phyloP scores from a whole-genome alignment of 441 rosid species.

The Jatropha multifida region DNA sequence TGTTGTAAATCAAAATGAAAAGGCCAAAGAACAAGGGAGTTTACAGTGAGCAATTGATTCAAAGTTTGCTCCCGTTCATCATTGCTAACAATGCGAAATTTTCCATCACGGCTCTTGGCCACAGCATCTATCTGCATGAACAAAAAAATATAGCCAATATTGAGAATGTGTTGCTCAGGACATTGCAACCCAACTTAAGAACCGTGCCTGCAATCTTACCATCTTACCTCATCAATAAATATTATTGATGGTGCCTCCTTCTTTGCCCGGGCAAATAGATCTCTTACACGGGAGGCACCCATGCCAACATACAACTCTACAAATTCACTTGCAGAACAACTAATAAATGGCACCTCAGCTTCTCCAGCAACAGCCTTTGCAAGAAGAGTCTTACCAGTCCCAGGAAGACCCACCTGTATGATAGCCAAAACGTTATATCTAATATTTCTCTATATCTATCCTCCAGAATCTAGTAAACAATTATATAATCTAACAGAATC shows the following conservation, averaged over 20 bases:
- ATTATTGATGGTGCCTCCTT: conserved; percentile 95
- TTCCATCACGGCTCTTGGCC: conserved; percentile 98
- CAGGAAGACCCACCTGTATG: conserved; percentile 94
- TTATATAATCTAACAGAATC: neutral
- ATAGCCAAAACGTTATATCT: conserved; percentile 22
- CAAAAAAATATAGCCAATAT: conserved; percentile 11
- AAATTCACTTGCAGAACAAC: conserved; percentile 99
- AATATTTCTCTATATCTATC: conserved; percentile 13
- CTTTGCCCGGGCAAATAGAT: conserved; percentile 94
- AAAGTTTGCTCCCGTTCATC: conserved; percentile 98
- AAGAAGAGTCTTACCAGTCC: conserved; percentile 97
- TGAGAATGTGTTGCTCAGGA: conserved; percentile 11
- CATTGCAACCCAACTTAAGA: neutral
- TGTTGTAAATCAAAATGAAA: conserved; percentile 16
- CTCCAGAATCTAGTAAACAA: neutral
- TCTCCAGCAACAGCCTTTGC: conserved; percentile 99
- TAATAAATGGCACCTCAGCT: conserved; percentile 93
- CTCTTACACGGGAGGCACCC: conserved; percentile 98
- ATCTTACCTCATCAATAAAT: conserved; percentile 88
- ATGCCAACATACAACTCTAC: conserved; percentile 96
- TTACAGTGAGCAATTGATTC: conserved; percentile 95
- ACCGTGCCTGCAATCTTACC: conserved; percentile 38
- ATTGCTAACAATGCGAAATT: conserved; percentile 78
- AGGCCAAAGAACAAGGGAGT: conserved; percentile 19
- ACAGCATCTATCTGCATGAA: conserved; percentile 90